These are phyloP conservation scores for Debaryomycetaceae sp. DNA, from an alignment of 1,139 yeast species.

Conservation along the genomic window DNA sequence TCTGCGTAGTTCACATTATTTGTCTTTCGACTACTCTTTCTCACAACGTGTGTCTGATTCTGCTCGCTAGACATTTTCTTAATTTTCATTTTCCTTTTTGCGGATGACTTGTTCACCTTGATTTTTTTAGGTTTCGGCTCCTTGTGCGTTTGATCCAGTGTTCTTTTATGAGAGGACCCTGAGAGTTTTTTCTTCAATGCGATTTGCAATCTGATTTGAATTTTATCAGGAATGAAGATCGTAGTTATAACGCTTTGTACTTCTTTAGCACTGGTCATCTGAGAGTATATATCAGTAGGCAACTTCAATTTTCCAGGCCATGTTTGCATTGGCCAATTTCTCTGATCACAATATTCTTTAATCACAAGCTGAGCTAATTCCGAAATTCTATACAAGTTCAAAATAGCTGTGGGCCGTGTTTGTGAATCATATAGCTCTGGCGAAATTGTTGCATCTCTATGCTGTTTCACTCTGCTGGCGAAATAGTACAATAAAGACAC, in stretches of 20 bases:
- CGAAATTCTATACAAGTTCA: constrained; percentile 59
- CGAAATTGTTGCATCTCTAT: constrained; percentile 54
- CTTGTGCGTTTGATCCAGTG: neutral
- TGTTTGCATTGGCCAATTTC: constrained; percentile 68
- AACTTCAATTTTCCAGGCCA: constrained; percentile 79
- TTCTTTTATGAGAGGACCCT: constrained; percentile 11
- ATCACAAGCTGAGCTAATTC: constrained; percentile 71
- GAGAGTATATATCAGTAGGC: constrained; percentile 61
- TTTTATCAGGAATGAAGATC: constrained; percentile 47
- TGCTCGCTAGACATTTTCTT: neutral
- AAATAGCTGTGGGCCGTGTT: constrained; percentile 18
- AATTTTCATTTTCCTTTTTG: neutral
- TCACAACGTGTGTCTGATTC: constrained; percentile 16
- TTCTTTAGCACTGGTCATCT: constrained; percentile 46
- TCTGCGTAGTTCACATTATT: constrained; percentile 40
- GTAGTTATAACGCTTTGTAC: constrained; percentile 44
- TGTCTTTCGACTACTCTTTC: constrained; percentile 43
- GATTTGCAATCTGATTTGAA: constrained; percentile 26
- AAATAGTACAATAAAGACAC: constrained; percentile 71
- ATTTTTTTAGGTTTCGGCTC: constrained; percentile 1
- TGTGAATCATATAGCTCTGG: constrained; percentile 29
- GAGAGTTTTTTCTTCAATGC: constrained; percentile 23
- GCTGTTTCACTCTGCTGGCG: constrained; percentile 78
- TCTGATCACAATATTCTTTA: constrained; percentile 53
- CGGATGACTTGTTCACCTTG: neutral